phyloP scores from a whole-genome alignment of 768 basidiomycete genomes.

The Lentinula sp. region DNA sequence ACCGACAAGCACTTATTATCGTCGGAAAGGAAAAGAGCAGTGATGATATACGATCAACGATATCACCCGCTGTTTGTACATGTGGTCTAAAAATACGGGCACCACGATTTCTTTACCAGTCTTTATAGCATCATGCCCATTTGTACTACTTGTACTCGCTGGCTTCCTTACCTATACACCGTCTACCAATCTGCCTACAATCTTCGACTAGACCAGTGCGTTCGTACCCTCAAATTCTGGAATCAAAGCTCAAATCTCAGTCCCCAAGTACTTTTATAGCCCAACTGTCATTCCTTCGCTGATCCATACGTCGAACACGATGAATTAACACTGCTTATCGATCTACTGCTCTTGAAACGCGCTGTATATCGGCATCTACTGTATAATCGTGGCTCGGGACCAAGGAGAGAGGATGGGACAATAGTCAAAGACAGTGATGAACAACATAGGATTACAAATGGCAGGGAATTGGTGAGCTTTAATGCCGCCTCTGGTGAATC shows the following conservation, averaged over 20 bases:
- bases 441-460: neutral
- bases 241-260: neutral
- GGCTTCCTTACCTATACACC: slow-evolving; percentile 70
- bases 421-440: slow-evolving; percentile 6
- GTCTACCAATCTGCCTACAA: slow-evolving; percentile 77
- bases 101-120: neutral
- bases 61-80: no score
- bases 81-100: neutral
- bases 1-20: no score
- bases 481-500: neutral
- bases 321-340: slow-evolving; percentile 62
- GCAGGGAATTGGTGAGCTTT: slow-evolving; percentile 21
- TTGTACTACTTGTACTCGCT: slow-evolving; percentile 68
- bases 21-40: no score
- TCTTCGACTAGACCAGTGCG: slow-evolving; percentile 79
- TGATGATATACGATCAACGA: no score
- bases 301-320: slow-evolving; percentile 90
- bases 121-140: slow-evolving; percentile 52
- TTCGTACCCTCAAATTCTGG: slow-evolving; percentile 30
- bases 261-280: slow-evolving; percentile 24
- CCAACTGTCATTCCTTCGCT: slow-evolving; percentile 58
- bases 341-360: slow-evolving; percentile 76
- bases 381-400: slow-evolving; percentile 71
- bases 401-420: slow-evolving; percentile 35
- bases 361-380: slow-evolving; percentile 79